phyloP scores from a whole-genome alignment of 2,329 filamentous ascomycete genomes.

The Paramyrothecium roridum region DNA sequence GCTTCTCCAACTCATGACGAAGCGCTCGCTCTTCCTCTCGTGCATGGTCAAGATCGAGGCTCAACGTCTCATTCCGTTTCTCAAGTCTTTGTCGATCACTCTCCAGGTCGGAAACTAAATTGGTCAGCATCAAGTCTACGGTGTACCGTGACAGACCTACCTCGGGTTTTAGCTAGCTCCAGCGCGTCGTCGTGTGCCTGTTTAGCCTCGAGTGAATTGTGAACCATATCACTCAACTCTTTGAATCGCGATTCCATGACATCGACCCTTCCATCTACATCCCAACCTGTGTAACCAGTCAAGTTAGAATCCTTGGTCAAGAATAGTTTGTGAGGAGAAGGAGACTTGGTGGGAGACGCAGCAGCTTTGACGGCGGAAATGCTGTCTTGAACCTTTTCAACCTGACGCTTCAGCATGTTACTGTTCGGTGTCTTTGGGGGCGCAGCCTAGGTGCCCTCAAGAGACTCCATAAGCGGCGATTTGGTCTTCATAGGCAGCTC shows the following conservation, averaged over 20 bases:
- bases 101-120: conserved; percentile 46
- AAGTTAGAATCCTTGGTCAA: conserved; percentile 74
- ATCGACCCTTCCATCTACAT: conserved; percentile 73
- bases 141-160: conserved; percentile 44
- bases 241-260: conserved; percentile 74
- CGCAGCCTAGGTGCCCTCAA: conserved; percentile 25
- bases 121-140: conserved; percentile 8
- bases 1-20: conserved; percentile 31
- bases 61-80: conserved; percentile 47
- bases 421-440: conserved; percentile 29
- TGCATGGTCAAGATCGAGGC: conserved; percentile 57
- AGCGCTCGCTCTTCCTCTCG: conserved; percentile 31
- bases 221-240: conserved; percentile 69
- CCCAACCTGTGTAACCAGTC: conserved; percentile 65
- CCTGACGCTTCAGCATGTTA: conserved; percentile 24
- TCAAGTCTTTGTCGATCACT: conserved; percentile 42
- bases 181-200: conserved; percentile 71
- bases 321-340: conserved; percentile 49
- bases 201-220: conserved; percentile 63
- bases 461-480: conserved; percentile 10
- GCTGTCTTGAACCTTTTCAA: conserved; percentile 26
- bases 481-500: conserved; percentile 8
- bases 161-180: conserved; percentile 69
- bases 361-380: conserved; percentile 30
- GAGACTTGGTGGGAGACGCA: conserved; percentile 34